These are phyloP conservation scores for Hypomyces rosellus DNA, from an alignment of 2,329 filamentous ascomycete genomes.

Conservation along the genomic window DNA sequence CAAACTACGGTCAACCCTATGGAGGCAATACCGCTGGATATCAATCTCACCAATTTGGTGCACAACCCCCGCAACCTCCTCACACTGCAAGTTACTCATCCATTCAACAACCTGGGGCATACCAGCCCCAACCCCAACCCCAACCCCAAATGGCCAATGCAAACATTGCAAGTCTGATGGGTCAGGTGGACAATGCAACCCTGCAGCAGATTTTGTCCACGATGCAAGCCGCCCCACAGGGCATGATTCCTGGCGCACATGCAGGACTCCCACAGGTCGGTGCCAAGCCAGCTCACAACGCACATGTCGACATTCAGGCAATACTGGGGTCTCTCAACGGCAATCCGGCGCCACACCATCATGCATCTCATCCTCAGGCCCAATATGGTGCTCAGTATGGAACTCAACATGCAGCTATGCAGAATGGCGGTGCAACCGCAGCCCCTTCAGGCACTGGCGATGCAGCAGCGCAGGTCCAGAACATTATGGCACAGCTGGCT, in stretches of 20 bases:
- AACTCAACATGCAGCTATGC: slow-evolving; percentile 20
- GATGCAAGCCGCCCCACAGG: slow-evolving; percentile 34
- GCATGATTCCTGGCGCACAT: slow-evolving; percentile 9
- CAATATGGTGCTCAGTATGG: slow-evolving; percentile 27
- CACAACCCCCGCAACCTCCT: slow-evolving; percentile 20
- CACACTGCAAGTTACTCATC: slow-evolving; percentile 17
- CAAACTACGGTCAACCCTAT: slow-evolving; percentile 27
- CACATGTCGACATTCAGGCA: slow-evolving; percentile 40
- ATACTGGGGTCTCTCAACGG: slow-evolving; percentile 36
- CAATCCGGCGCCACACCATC: slow-evolving; percentile 17
- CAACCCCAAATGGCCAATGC: slow-evolving; percentile 27
- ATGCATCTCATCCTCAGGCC: slow-evolving; percentile 17
- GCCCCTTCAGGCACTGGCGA: slow-evolving; percentile 22
- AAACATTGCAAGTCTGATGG: slow-evolving; percentile 59
- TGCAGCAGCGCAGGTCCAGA: slow-evolving; percentile 53
- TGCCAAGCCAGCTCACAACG: slow-evolving; percentile 18
- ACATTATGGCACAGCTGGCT: slow-evolving; percentile 68
- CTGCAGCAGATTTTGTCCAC: slow-evolving; percentile 65
- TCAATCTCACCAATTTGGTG: slow-evolving; percentile 24
- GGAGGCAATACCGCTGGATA: slow-evolving; percentile 21
- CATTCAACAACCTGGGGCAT: slow-evolving; percentile 24
- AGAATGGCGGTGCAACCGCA: slow-evolving; percentile 21
- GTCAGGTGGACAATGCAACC: slow-evolving; percentile 60
- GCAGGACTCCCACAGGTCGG: slow-evolving; percentile 14
- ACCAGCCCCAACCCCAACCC: slow-evolving; percentile 25